Percentiles rank a stretch among this genome's conserved stretches.
phyloP scores from a whole-genome alignment of 164 flowering plant species.

The Warburgia ugandensis region DNA sequence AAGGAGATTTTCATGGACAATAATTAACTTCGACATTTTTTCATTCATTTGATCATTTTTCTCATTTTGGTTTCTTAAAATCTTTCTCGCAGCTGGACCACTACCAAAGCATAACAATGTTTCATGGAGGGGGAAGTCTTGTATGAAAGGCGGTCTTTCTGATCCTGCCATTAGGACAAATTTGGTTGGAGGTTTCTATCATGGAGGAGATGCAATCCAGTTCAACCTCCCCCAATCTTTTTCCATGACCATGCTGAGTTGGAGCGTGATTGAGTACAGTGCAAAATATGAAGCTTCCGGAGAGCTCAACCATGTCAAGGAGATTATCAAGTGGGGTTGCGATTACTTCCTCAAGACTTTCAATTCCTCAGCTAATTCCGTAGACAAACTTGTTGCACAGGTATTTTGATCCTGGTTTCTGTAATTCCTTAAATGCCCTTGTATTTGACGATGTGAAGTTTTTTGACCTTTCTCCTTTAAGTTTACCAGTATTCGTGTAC shows the following conservation, averaged over 20 bases:
- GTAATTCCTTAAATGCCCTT: too few species aligned
- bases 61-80: too few species aligned
- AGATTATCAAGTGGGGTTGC: constrained; percentile 84
- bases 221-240: constrained; percentile 77
- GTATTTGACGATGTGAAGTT: too few species aligned
- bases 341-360: constrained; percentile 92
- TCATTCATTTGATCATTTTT: too few species aligned
- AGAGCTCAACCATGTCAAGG: constrained; percentile 81
- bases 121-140: constrained; percentile 79
- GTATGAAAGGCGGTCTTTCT: constrained; percentile 60
- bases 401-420: too few species aligned
- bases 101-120: constrained; percentile 87
- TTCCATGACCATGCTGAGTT: constrained; percentile 90
- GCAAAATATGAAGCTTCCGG: constrained; percentile 87
- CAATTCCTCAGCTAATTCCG: constrained; percentile 67
- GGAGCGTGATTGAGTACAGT: constrained; percentile 95
- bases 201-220: constrained; percentile 95
- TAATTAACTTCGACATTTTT: too few species aligned
- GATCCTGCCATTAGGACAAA: constrained; percentile 34
- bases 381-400: constrained; percentile 55
- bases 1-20: too few species aligned
- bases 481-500: too few species aligned
- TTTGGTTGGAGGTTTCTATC: constrained; percentile 87
- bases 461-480: too few species aligned
- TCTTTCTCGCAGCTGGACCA: constrained; percentile 56